These are phyloP conservation scores for Moricandia arvensis DNA, from an alignment of 345 rosid species.

Conservation along the genomic window DNA sequence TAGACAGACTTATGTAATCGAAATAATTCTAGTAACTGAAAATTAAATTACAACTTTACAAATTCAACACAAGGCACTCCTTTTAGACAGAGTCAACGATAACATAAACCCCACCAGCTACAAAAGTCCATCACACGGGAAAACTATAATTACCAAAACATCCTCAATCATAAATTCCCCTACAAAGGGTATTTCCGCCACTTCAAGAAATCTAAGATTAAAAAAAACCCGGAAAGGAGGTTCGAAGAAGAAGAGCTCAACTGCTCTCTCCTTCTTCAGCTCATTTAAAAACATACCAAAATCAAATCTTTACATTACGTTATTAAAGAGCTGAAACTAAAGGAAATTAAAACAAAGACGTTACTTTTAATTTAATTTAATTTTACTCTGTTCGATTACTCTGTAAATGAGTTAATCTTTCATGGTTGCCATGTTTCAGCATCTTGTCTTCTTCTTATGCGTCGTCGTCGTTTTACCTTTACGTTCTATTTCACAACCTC, in stretches of 20 bases:
- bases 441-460: constrained; percentile 6
- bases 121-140: constrained; percentile 19
- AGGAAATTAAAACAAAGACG: not conserved
- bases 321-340: not conserved
- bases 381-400: not conserved
- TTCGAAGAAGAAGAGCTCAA: constrained; percentile 35
- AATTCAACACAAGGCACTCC: not conserved
- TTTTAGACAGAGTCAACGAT: constrained; percentile 25
- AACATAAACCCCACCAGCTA: constrained; percentile 28
- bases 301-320: not conserved
- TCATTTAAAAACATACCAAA: not conserved
- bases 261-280: constrained; percentile 24
- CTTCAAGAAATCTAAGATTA: not conserved
- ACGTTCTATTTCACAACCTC: constrained; percentile 45
- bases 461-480: constrained; percentile 23
- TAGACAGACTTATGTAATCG: no score
- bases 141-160: not conserved
- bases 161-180: not conserved
- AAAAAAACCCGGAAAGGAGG: not conserved
- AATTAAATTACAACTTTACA: not conserved
- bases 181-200: constrained; percentile 2
- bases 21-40: constrained; percentile 5
- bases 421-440: constrained; percentile 41
- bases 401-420: constrained; percentile 26
- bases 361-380: no score